Percentiles rank a stretch among this genome's conserved stretches.
These are phyloP conservation scores for Sporodiniella umbellata DNA, from an alignment of 371 early-diverging fungal genomes.

Conservation along the genomic window DNA sequence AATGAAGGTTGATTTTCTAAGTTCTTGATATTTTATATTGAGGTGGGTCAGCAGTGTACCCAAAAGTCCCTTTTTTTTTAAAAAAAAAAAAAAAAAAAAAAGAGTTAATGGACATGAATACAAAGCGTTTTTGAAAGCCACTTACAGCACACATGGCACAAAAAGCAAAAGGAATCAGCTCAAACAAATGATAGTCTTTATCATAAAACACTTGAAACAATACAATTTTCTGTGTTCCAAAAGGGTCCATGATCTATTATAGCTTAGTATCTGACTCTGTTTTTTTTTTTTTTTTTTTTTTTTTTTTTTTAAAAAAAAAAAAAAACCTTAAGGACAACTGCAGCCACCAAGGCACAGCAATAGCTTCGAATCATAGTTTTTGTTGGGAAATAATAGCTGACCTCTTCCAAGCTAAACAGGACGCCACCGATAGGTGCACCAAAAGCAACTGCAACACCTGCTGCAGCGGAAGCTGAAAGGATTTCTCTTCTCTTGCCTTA, in stretches of 20 bases:
- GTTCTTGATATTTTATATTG: slow-evolving; percentile 64
- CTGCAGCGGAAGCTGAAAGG: slow-evolving; percentile 83
- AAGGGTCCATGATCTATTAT: slow-evolving; percentile 75
- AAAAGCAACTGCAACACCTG: slow-evolving; percentile 92
- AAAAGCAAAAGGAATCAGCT: slow-evolving; percentile 76
- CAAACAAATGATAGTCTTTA: slow-evolving; percentile 86
- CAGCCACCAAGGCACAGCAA: slow-evolving; percentile 87
- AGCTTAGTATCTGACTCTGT: not conserved
- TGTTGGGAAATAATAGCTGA: slow-evolving; percentile 88
- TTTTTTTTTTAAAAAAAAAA: too few species aligned
- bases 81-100: too few species aligned
- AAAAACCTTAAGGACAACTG: slow-evolving; percentile 79
- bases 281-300: slow-evolving; percentile 15
- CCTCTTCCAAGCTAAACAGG: slow-evolving; percentile 83
- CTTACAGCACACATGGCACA: slow-evolving; percentile 83
- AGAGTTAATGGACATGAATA: too few species aligned
- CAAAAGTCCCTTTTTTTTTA: slow-evolving; percentile 66
- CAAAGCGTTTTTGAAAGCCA: too few species aligned
- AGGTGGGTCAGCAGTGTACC: slow-evolving; percentile 79
- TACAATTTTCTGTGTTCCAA: slow-evolving; percentile 87
- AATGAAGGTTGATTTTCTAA: slow-evolving; percentile 53
- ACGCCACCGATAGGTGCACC: slow-evolving; percentile 95
- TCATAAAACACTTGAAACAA: slow-evolving; percentile 88
- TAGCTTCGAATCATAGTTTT: slow-evolving; percentile 91
- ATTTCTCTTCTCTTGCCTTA: slow-evolving; percentile 75